Base-by-base conservation (phyloP, 331 rosid genomes). In the Dryas integrifolia region DNA sequence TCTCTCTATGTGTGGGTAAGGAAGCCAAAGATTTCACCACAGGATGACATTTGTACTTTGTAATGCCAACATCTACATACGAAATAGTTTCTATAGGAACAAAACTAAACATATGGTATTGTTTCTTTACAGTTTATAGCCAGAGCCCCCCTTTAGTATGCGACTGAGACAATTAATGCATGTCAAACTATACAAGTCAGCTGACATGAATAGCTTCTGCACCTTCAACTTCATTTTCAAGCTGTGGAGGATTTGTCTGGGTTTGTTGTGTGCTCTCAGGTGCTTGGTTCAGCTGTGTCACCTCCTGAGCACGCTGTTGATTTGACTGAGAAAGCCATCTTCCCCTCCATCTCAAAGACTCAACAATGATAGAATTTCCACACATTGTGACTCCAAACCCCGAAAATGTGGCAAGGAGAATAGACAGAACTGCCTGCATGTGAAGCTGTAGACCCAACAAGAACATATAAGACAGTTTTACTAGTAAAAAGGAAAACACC, bases 361-460 rank as follows among this genome's bases (percentile, higher is more conserved):
- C 89, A 59, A 74, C 65, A 40, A 88, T 59, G n/a, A 85, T 5
- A 58, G 85, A 73, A 79, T 72, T 69, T 53, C 87, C 84, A 71
- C 86, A 79, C 96, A 92, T 89, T 39, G 89, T 84, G 48, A 69
- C 69, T 76, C 90, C 98, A 68, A 92, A 85, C 9, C 98, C 96
- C 16, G 87, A 72, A 41, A 89, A 80, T 26, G 91, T 88, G 72
- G 95, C 98, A 3, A 92, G 67, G 13, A 92, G 85, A 43, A 89
- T 72, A 16, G 95, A 78, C 61, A 89, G 78, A 81, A 92, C 90
- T 24, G 89, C 77, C 72, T 84, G 85, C 81, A 86, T 81, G 47
- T 74, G 89, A 75, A 82, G 72, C 98, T 92, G 87, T 52, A 66
- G 76, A 79, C 59, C 53, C 72, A 81, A 76, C 44, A 72, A 53